A percentile compares a stretch with the other conserved stretches of the same genome.
Evolutionary conservation across 768 basidiomycete genomes (phyloP).

Genomic region (Stropharia rugosoannulata): DNA sequence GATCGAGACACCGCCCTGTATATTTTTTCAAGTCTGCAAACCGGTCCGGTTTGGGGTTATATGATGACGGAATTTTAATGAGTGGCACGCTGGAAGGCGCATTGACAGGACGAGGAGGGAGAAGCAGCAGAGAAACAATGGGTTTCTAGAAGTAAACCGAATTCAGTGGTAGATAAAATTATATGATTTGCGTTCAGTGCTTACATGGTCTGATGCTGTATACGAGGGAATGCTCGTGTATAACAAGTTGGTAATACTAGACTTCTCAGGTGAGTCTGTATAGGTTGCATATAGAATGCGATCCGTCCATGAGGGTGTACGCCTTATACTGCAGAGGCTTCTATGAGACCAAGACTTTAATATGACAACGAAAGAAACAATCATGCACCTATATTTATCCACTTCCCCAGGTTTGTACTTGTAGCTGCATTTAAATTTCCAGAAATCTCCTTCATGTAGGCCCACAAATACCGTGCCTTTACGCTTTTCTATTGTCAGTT

Average conservation of each 20-base stretch:
- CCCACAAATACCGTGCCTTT: constrained; percentile 69
- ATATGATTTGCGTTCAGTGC: constrained; percentile 19
- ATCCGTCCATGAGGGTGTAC: constrained; percentile 92
- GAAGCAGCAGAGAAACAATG: constrained; percentile 68
- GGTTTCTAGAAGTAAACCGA: constrained; percentile 64
- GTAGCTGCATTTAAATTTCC: constrained; percentile 88
- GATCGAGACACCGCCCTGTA: constrained; percentile 66
- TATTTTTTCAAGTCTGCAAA: constrained; percentile 56
- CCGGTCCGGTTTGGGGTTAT: constrained; percentile 54
- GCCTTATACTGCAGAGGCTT: constrained; percentile 47
- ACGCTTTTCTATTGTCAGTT: constrained; percentile 61
- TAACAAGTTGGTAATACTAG: constrained; percentile 60
- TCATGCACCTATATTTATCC: constrained; percentile 73
- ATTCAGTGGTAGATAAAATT: background rate
- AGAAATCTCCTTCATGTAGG: constrained; percentile 84
- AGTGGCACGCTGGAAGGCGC: constrained; percentile 35
- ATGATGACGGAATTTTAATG: constrained; percentile 50
- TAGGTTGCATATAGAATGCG: constrained; percentile 83
- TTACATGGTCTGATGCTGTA: constrained; percentile 87
- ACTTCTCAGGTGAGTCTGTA: constrained; percentile 56
- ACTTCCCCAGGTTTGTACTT: constrained; percentile 83
- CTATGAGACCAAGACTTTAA: background rate
- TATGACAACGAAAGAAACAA: background rate
- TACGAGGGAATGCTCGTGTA: constrained; percentile 84
- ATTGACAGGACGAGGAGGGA: constrained; percentile 43